phyloP scores from a whole-genome alignment of 805 yeast species.

The Kuraishia capsulata region DNA sequence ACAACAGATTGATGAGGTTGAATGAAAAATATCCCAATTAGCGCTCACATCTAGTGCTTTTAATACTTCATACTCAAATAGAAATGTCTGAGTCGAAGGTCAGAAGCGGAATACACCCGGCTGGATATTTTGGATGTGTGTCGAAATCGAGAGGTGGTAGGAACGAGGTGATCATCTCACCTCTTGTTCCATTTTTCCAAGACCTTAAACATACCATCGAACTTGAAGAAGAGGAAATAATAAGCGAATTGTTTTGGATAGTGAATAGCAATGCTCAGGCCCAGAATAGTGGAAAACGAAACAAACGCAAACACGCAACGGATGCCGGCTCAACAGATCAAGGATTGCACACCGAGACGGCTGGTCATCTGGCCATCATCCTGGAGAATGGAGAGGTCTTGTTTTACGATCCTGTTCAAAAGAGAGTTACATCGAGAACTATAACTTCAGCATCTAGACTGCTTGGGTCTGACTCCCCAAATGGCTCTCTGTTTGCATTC shows the following conservation, averaged over 20 bases:
- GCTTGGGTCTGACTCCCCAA: constrained; percentile 14
- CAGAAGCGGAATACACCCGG: constrained; percentile 1
- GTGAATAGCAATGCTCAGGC: background rate
- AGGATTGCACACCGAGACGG: background rate
- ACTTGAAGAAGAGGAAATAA: constrained; percentile 6
- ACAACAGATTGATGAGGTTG: no score
- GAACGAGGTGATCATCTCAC: background rate
- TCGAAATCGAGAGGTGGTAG: background rate
- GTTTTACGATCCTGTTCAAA: constrained; percentile 18
- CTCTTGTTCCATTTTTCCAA: background rate
- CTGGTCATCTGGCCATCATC: background rate
- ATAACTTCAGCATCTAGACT: constrained; percentile 19
- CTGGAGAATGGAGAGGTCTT: constrained; percentile 3
- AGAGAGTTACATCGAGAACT: constrained; percentile 27
- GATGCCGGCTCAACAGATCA: background rate
- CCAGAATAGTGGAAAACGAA: background rate
- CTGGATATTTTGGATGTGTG: constrained; percentile 1
- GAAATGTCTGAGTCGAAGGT: background rate
- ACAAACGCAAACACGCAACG: background rate
- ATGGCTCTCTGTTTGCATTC: constrained; percentile 19
- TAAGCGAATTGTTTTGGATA: background rate
- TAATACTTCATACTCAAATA: no score
- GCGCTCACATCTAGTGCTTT: no score
- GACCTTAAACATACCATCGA: background rate
- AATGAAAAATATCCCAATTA: no score